phyloP scores from a whole-genome alignment of 164 flowering plant species.

The Kingdonia uniflora region DNA sequence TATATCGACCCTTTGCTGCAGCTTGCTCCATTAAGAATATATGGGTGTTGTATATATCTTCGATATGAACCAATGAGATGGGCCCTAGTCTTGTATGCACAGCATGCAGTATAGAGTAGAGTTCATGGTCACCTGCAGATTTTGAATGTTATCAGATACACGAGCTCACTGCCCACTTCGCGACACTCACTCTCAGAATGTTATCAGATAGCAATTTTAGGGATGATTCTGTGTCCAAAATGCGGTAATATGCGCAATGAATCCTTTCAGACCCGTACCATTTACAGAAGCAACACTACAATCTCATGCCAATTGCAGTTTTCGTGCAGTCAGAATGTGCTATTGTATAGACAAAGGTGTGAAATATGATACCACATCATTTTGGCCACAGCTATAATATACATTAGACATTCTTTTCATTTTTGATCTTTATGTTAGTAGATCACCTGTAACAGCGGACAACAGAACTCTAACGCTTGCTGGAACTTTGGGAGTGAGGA shows the following conservation, averaged over 20 bases:
- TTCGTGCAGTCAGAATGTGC: too few species aligned
- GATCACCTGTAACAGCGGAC: conserved; percentile 48
- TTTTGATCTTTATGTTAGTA: neutral
- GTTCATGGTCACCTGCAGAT: conserved; percentile 37
- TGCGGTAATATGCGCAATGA: too few species aligned
- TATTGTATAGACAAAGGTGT: too few species aligned
- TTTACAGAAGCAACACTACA: too few species aligned
- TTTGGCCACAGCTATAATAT: neutral
- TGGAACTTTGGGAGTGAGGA: conserved; percentile 49
- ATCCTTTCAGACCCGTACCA: too few species aligned
- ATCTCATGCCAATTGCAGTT: too few species aligned
- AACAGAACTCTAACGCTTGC: conserved; percentile 53
- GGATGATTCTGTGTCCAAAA: too few species aligned
- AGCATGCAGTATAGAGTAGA: conserved; percentile 36
- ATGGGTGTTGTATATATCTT: conserved; percentile 72
- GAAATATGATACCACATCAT: neutral
- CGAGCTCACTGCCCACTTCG: too few species aligned
- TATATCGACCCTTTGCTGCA: conserved; percentile 49
- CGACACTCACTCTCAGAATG: too few species aligned
- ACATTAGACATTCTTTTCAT: neutral
- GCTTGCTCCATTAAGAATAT: conserved; percentile 59
- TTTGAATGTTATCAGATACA: too few species aligned
- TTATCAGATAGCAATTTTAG: too few species aligned
- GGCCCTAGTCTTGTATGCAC: conserved; percentile 71
- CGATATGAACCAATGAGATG: conserved; percentile 54